Evolutionary conservation across 2,329 filamentous ascomycete genomes (phyloP).

Genomic region (Arthrocladium fulminans): DNA sequence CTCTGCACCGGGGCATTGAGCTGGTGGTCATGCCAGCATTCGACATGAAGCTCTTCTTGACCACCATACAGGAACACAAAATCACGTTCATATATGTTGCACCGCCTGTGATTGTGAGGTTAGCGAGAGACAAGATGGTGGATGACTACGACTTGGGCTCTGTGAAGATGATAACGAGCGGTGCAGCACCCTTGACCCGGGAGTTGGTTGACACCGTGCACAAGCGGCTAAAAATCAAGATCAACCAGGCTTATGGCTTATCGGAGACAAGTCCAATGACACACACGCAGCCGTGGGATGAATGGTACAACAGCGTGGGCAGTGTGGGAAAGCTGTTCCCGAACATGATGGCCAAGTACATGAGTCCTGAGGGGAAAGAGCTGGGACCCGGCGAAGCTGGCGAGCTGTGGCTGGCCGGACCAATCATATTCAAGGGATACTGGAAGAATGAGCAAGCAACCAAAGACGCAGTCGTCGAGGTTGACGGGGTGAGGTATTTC

Average conservation of each 20-base stretch:
- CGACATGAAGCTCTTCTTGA: constrained; percentile 69
- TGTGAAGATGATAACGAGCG: constrained; percentile 76
- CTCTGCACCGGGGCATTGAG: constrained; percentile 57
- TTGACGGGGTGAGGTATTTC: constrained; percentile 63
- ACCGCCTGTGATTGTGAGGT: constrained; percentile 70
- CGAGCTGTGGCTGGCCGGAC: constrained; percentile 58
- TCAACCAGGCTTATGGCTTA: constrained; percentile 90
- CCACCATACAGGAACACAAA: constrained; percentile 62
- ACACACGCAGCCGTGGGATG: constrained; percentile 62
- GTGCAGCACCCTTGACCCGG: constrained; percentile 72
- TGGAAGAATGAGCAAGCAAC: constrained; percentile 52
- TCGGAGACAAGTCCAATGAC: constrained; percentile 78
- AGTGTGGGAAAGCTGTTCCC: constrained; percentile 70
- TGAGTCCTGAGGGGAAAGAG: constrained; percentile 51
- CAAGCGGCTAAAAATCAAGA: constrained; percentile 61
- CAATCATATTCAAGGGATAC: constrained; percentile 57
- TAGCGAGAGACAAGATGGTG: constrained; percentile 70
- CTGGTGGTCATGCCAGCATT: constrained; percentile 71
- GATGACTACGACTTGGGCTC: constrained; percentile 71
- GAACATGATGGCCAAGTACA: constrained; percentile 73
- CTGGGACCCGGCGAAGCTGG: constrained; percentile 55
- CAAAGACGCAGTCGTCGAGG: constrained; percentile 38
- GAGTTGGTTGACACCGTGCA: constrained; percentile 73
- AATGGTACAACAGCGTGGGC: constrained; percentile 70
- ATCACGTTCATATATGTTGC: constrained; percentile 76